A percentile compares a stretch with the other conserved stretches of the same genome.
Evolutionary conservation across 2,329 filamentous ascomycete species (phyloP).

Genomic region (Leptographium flavum): DNA sequence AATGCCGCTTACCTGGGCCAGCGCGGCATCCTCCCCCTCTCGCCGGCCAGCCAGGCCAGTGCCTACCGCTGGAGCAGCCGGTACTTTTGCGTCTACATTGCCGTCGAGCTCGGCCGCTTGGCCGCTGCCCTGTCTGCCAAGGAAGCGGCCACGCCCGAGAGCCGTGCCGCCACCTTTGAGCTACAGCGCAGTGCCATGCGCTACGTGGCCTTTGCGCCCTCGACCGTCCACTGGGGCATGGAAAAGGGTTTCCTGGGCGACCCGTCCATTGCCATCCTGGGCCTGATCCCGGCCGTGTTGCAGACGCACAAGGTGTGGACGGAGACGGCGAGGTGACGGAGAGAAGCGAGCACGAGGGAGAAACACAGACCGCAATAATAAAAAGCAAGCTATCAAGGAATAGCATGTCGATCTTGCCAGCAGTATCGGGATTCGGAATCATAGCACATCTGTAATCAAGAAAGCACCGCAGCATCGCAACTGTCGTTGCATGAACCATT

Average conservation of each 20-base stretch:
- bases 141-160: conserved; percentile 18
- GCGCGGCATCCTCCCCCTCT: conserved; percentile 54
- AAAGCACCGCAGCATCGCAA: too few relatives aligned
- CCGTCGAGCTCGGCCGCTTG: conserved; percentile 59
- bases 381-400: too few relatives aligned
- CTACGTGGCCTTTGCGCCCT: conserved; percentile 64
- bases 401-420: too few relatives aligned
- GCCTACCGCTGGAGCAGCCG: conserved; percentile 61
- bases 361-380: too few relatives aligned
- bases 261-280: conserved; percentile 25
- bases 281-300: conserved; percentile 28
- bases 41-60: conserved; percentile 38
- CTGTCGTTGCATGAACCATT: too few relatives aligned
- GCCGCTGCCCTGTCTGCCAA: conserved; percentile 27
- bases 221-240: conserved; percentile 73
- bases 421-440: too few relatives aligned
- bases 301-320: conserved; percentile 32
- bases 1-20: conserved; percentile 65
- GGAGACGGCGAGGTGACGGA: conserved; percentile 13
- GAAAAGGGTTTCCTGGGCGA: conserved; percentile 42
- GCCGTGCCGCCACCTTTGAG: conserved; percentile 28
- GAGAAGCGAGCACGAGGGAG: not conserved
- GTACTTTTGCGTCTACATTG: conserved; percentile 69
- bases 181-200: conserved; percentile 56
- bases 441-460: too few relatives aligned